A percentile compares a stretch with the other conserved stretches of the same genome.
phyloP scores from a whole-genome alignment of 306 rosid genomes.

The Pueraria montana region DNA sequence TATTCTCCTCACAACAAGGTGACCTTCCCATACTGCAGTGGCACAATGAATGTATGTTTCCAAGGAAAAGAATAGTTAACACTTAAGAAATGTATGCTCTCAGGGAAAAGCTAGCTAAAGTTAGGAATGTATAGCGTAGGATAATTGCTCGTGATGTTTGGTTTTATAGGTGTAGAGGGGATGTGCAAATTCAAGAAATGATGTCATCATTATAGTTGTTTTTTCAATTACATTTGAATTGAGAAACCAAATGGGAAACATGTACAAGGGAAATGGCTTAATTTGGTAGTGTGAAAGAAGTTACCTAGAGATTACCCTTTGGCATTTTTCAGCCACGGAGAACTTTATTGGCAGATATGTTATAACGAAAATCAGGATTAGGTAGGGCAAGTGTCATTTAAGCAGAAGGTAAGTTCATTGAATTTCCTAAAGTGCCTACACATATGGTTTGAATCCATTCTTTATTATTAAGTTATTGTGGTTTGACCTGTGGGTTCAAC shows the following conservation, averaged over 20 bases:
- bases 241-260: conserved; percentile 42
- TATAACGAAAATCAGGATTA: conserved; percentile 53
- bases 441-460: conserved; percentile 35
- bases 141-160: conserved; percentile 39
- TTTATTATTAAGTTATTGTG: conserved; percentile 31
- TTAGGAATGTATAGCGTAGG: conserved; percentile 27
- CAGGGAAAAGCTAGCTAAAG: not conserved
- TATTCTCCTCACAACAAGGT: conserved; percentile 74
- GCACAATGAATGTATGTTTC: conserved; percentile 4
- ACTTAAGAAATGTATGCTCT: not conserved
- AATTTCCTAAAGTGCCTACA: conserved; percentile 47
- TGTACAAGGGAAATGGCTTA: conserved; percentile 33
- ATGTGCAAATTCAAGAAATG: conserved; percentile 54
- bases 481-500: conserved; percentile 53
- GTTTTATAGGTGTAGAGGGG: conserved; percentile 64
- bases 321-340: conserved; percentile 11
- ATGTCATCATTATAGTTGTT: conserved; percentile 34
- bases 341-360: not conserved
- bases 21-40: conserved; percentile 73
- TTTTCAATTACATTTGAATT: conserved; percentile 18
- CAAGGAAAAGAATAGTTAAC: conserved; percentile 1
- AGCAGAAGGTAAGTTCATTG: conserved; percentile 46
- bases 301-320: conserved; percentile 47
- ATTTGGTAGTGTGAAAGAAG: conserved; percentile 45
- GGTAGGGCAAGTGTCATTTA: conserved; percentile 63